Conservation (phyloP, 169 alveolate species). For the Amoebophrya sp. region DNA sequence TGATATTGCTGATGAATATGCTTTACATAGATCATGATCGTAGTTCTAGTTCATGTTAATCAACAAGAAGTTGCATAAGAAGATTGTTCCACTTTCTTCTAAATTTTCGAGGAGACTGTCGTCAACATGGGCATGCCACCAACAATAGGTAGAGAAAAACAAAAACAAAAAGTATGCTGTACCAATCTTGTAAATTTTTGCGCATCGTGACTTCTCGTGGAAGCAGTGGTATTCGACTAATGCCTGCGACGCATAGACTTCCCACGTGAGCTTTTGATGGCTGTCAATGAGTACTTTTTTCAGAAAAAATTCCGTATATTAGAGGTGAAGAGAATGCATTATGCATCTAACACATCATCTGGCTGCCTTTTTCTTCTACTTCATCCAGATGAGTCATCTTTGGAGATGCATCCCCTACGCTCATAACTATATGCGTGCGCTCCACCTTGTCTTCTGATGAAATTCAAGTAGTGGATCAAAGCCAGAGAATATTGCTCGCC, state of each 20-base stretch:
- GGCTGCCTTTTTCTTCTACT: too few species aligned
- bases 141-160: too few species aligned
- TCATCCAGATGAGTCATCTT: too few species aligned
- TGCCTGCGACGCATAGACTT: not conserved
- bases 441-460: not conserved
- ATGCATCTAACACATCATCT: too few species aligned
- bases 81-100: too few species aligned
- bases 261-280: not conserved
- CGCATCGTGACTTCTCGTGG: not conserved
- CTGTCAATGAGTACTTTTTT: not conserved
- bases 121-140: too few species aligned
- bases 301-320: not conserved
- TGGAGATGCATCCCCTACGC: too few species aligned
- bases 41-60: not conserved
- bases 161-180: not conserved
- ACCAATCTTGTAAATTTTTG: not conserved
- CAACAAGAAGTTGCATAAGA: not conserved
- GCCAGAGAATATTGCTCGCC: constrained; percentile 6
- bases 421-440: too few species aligned
- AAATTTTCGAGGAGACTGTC: too few species aligned
- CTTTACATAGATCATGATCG: not conserved
- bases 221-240: constrained; percentile 2
- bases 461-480: not conserved
- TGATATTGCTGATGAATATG: too few species aligned
- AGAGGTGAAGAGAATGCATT: too few species aligned